phyloP scores from a whole-genome alignment of 768 basidiomycete species.

The Coprinopsis sp. region DNA sequence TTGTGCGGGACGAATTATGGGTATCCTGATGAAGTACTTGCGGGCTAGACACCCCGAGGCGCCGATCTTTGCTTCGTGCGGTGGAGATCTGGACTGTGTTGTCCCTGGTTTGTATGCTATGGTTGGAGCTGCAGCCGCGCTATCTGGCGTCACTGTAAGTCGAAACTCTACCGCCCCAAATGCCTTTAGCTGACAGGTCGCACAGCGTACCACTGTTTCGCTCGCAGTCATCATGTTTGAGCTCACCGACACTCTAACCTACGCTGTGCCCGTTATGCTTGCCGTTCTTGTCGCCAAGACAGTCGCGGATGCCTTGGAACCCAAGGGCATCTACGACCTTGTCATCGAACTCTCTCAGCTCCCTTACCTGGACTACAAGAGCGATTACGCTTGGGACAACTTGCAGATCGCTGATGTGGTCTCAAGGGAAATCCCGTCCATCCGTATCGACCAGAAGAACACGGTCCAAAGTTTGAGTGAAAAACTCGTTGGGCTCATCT shows the following conservation, averaged over 20 bases:
- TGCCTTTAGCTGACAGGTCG: neutral
- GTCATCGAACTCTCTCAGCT: slow-evolving; percentile 90
- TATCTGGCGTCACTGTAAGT: slow-evolving; percentile 92
- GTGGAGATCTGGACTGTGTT: slow-evolving; percentile 66
- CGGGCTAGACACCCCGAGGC: slow-evolving; percentile 59
- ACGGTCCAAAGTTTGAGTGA: slow-evolving; percentile 74
- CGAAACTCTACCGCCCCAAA: neutral
- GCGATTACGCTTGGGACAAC: slow-evolving; percentile 83
- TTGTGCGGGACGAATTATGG: slow-evolving; percentile 84
- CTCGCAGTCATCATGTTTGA: slow-evolving; percentile 97
- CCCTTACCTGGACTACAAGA: slow-evolving; percentile 89
- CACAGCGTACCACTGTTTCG: slow-evolving; percentile 81
- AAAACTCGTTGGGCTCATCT: slow-evolving; percentile 55
- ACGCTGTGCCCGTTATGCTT: slow-evolving; percentile 87
- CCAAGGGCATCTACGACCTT: slow-evolving; percentile 95
- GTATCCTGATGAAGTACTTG: slow-evolving; percentile 73
- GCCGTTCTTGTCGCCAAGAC: slow-evolving; percentile 87
- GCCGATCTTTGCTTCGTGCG: slow-evolving; percentile 61
- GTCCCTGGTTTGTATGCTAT: slow-evolving; percentile 92
- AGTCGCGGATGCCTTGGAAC: slow-evolving; percentile 81
- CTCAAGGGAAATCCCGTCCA: slow-evolving; percentile 60
- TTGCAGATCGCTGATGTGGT: slow-evolving; percentile 77
- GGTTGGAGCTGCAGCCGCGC: slow-evolving; percentile 90
- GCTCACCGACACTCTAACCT: slow-evolving; percentile 87
- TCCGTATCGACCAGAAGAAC: slow-evolving; percentile 67